Evolutionary conservation across 768 basidiomycete species (phyloP), one percentile per base, ranked within the genome.

Genomic region (Russula vinacea): DNA sequence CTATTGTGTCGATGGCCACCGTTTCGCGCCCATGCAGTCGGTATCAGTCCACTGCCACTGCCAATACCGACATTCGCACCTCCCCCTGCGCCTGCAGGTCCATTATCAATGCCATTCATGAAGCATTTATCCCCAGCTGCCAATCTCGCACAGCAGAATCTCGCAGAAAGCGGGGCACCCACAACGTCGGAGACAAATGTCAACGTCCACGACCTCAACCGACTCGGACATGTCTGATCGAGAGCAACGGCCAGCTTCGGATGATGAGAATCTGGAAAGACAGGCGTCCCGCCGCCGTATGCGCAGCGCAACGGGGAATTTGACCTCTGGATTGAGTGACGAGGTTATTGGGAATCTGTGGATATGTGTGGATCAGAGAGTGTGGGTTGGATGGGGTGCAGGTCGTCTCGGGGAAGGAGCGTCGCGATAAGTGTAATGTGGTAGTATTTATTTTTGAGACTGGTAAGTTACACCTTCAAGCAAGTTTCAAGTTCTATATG

Each of bases 61-160:
- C 67, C 67, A 4, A 67, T 66, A 45, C 67, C 60, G 49, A 57
- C 67, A 39, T 67, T 68, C 19, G 60, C 67, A n/a, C 67, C 65
- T 19, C 65, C 58, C 39, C 44, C 56, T 47, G 17, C 37, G 7
- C 65, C 65, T 17, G 56, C 60, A 9, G 45, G 56, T 35, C 62
- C 62, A 24, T 39, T 66, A 32, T 32, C 44, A 10, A 37, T 64
- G 56, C 54, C 58, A 26, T 68, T 56, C 45, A 57, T 50, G 52
- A 53, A 68, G 49, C 65, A 66, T 19, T 50, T 68, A 40, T 68
- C 67, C 16, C 67, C 67, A 29, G 66, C 57, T n/a, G 60, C n/a
- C 26, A 66, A 68, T 22, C 67, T 68, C 14, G 67, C 49, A 17
- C 60, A 55, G 24, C 67, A 68, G 52, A 68, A 67, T 50, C 49